These are phyloP conservation scores for Phylloporus sp. DNA, from an alignment of 768 basidiomycete genomes.

Conservation along the genomic window DNA sequence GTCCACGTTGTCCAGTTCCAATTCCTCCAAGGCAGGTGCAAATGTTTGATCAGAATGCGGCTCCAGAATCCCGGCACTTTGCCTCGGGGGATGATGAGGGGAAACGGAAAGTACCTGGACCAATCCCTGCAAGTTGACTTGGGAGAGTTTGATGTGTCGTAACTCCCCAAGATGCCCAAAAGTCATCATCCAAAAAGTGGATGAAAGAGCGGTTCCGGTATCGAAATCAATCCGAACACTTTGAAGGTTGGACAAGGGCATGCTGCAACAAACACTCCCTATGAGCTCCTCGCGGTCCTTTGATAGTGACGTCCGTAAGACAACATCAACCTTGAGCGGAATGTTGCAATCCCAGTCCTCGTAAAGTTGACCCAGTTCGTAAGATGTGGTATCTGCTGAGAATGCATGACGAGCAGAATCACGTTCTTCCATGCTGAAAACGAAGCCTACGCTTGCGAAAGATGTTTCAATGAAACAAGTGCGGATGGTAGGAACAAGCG, in stretches of 20 bases:
- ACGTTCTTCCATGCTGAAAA: constrained; percentile 13
- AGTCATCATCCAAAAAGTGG: constrained; percentile 14
- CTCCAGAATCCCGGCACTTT: background rate
- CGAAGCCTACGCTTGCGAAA: constrained; percentile 11
- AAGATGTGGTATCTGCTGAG: constrained; percentile 3
- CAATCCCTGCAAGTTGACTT: constrained; percentile 8
- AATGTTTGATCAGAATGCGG: constrained; percentile 7
- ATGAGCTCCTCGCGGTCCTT: constrained; percentile 13
- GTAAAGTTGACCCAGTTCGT: background rate
- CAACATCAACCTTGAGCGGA: constrained; percentile 16
- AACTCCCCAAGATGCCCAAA: constrained; percentile 16
- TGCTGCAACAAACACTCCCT: constrained; percentile 7
- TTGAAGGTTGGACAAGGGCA: constrained; percentile 11
- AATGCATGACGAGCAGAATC: constrained; percentile 10
- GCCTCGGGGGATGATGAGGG: background rate
- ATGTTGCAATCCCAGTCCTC: constrained; percentile 21
- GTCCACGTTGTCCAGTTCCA: constrained; percentile 4
- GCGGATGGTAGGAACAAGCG: constrained; percentile 9
- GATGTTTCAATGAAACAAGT: constrained; percentile 7
- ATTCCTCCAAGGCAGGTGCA: constrained; percentile 12
- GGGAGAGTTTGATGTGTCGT: constrained; percentile 7
- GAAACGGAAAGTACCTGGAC: constrained; percentile 2
- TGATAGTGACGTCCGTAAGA: constrained; percentile 2
- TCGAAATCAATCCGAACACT: constrained; percentile 9
- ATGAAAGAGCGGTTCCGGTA: constrained; percentile 4